Conservation (phyloP, 129 eudicot species). For the Chrysanthemum makinoi region DNA sequence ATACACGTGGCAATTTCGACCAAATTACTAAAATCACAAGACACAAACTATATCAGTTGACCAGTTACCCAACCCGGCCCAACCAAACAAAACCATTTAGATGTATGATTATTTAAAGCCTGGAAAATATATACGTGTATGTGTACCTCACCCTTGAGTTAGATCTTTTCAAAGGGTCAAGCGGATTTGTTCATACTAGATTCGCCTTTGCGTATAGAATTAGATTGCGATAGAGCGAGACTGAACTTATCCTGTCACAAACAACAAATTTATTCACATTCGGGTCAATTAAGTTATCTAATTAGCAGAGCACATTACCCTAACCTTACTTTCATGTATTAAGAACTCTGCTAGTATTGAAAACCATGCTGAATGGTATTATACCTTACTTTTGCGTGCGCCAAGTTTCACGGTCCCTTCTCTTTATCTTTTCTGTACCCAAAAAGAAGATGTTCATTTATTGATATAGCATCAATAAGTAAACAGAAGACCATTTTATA, state of each 20-base stretch:
- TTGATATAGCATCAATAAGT: background rate
- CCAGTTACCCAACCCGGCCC: no score
- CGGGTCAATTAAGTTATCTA: background rate
- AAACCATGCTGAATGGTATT: constrained; percentile 1
- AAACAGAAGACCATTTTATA: constrained; percentile 11
- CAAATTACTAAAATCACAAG: no score
- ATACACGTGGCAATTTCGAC: no score
- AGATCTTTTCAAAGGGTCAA: constrained; percentile 43
- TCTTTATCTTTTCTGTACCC: constrained; percentile 65
- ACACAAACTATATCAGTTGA: no score
- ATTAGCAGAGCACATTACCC: background rate
- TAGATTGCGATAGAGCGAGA: constrained; percentile 29
- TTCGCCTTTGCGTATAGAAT: constrained; percentile 37
- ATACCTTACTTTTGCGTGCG: constrained; percentile 54
- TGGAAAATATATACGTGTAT: background rate
- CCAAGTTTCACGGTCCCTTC: constrained; percentile 37
- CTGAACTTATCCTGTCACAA: constrained; percentile 35
- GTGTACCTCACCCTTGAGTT: constrained; percentile 65
- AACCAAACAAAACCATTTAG: no score
- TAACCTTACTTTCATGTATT: constrained; percentile 1
- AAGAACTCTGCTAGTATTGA: constrained; percentile 4
- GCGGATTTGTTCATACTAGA: constrained; percentile 35
- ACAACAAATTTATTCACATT: background rate
- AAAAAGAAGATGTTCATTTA: background rate
- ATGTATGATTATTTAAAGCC: background rate